Conservation (phyloP, 805 yeast genomes). For the Jamesozyma jinghongensis region DNA sequence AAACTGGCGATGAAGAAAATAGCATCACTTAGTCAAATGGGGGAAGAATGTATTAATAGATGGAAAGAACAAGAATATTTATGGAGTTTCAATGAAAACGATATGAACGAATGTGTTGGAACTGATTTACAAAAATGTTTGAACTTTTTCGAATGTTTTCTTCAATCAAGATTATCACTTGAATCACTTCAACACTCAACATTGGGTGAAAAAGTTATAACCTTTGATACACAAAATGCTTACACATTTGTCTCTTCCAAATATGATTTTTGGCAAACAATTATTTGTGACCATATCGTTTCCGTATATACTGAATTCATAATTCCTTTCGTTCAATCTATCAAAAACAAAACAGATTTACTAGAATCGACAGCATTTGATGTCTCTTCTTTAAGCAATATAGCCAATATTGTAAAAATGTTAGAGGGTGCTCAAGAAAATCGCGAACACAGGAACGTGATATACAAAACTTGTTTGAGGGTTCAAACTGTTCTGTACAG, state of each 20-base stretch:
- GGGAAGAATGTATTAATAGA: not conserved
- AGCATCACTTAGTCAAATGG: not conserved
- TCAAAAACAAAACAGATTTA: slow-evolving; percentile 15
- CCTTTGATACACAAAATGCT: slow-evolving; percentile 43
- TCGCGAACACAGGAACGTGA: slow-evolving; percentile 15
- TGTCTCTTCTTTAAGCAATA: slow-evolving; percentile 32
- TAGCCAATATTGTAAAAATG: slow-evolving; percentile 32
- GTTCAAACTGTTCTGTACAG: slow-evolving; percentile 26
- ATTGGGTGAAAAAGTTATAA: not conserved
- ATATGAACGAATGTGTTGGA: not conserved
- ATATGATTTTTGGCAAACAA: slow-evolving; percentile 53
- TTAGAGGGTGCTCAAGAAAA: slow-evolving; percentile 30
- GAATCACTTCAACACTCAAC: not conserved
- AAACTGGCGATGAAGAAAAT: not conserved
- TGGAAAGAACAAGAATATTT: slow-evolving; percentile 4
- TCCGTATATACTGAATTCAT: slow-evolving; percentile 29
- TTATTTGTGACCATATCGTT: slow-evolving; percentile 35
- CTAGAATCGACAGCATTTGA: slow-evolving; percentile 24
- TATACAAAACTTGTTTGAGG: slow-evolving; percentile 16
- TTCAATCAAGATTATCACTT: not conserved
- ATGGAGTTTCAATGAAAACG: slow-evolving; percentile 10
- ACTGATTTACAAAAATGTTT: slow-evolving; percentile 2
- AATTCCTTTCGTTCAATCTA: slow-evolving; percentile 22
- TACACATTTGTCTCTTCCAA: slow-evolving; percentile 44
- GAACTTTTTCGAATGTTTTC: slow-evolving; percentile 2